Percentiles rank a stretch among this genome's conserved stretches.
These are phyloP conservation scores for Cladochytrium replicatum DNA, from an alignment of 192 early-diverging fungal genomes.

Conservation along the genomic window DNA sequence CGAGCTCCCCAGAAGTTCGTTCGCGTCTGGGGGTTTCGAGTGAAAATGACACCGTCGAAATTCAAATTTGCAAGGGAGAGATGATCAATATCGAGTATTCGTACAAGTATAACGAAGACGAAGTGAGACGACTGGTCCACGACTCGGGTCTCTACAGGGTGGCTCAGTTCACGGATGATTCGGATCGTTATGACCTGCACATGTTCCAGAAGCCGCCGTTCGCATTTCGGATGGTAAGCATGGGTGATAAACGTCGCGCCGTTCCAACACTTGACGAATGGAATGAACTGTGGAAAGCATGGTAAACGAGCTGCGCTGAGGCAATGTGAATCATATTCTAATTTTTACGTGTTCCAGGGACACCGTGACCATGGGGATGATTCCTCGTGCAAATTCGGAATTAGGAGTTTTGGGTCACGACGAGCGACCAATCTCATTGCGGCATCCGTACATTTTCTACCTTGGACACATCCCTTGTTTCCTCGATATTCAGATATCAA, in stretches of 20 bases:
- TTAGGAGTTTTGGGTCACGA: slow-evolving; percentile 11
- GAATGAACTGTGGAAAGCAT: slow-evolving; percentile 68
- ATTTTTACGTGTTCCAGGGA: slow-evolving; percentile 38
- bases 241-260: slow-evolving; percentile 3
- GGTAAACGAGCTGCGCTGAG: slow-evolving; percentile 19
- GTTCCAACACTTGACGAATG: slow-evolving; percentile 64
- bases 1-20: slow-evolving; percentile 5
- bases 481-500: slow-evolving; percentile 32
- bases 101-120: slow-evolving; percentile 65
- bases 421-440: slow-evolving; percentile 67
- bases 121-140: slow-evolving; percentile 41
- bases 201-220: slow-evolving; percentile 41
- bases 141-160: slow-evolving; percentile 23
- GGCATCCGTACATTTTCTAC: slow-evolving; percentile 87
- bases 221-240: slow-evolving; percentile 25
- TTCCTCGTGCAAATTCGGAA: slow-evolving; percentile 36
- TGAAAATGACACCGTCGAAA: slow-evolving; percentile 12
- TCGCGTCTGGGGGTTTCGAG: no score
- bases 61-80: slow-evolving; percentile 60
- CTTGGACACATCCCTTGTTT: slow-evolving; percentile 68
- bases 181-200: slow-evolving; percentile 28
- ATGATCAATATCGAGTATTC: slow-evolving; percentile 82
- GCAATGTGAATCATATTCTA: not conserved
- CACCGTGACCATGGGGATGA: slow-evolving; percentile 50
- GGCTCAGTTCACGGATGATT: slow-evolving; percentile 30